Conservation (phyloP, 2,329 filamentous ascomycete genomes). For the Fusarium sp. region DNA sequence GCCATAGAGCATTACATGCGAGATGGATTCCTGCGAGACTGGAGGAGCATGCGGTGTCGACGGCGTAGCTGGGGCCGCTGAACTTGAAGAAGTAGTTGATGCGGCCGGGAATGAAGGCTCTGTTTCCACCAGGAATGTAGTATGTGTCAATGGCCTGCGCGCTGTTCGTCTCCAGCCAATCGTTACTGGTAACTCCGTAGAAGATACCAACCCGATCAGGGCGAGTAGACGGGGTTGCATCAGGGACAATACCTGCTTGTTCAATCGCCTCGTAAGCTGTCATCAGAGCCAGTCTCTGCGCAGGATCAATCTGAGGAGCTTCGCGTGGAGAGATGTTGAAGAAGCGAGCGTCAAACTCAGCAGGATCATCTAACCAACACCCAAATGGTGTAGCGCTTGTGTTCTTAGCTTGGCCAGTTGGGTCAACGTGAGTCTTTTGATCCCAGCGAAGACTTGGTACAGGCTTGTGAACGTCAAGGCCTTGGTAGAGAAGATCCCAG, state of each 20-base stretch:
- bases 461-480: slow-evolving; percentile 72
- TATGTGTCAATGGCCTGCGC: slow-evolving; percentile 74
- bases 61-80: slow-evolving; percentile 76
- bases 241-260: slow-evolving; percentile 74
- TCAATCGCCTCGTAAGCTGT: slow-evolving; percentile 78
- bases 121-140: slow-evolving; percentile 59
- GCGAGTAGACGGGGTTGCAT: slow-evolving; percentile 73
- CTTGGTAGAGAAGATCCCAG: slow-evolving; percentile 74
- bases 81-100: slow-evolving; percentile 87
- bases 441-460: slow-evolving; percentile 55
- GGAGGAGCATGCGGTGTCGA: slow-evolving; percentile 85
- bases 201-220: slow-evolving; percentile 74
- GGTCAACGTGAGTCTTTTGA: slow-evolving; percentile 56
- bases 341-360: slow-evolving; percentile 76
- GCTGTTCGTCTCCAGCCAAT: slow-evolving; percentile 83
- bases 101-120: slow-evolving; percentile 68
- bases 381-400: slow-evolving; percentile 60
- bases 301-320: slow-evolving; percentile 67
- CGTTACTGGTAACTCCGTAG: slow-evolving; percentile 82
- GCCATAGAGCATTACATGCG: slow-evolving; percentile 76
- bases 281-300: slow-evolving; percentile 73
- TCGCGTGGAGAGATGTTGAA: slow-evolving; percentile 75
- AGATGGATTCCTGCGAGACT: slow-evolving; percentile 79
- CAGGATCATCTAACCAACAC: slow-evolving; percentile 72
- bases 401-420: slow-evolving; percentile 73